Evolutionary conservation across 2,329 filamentous ascomycete species (phyloP).

Genomic region (Akanthomyces muscarius): DNA sequence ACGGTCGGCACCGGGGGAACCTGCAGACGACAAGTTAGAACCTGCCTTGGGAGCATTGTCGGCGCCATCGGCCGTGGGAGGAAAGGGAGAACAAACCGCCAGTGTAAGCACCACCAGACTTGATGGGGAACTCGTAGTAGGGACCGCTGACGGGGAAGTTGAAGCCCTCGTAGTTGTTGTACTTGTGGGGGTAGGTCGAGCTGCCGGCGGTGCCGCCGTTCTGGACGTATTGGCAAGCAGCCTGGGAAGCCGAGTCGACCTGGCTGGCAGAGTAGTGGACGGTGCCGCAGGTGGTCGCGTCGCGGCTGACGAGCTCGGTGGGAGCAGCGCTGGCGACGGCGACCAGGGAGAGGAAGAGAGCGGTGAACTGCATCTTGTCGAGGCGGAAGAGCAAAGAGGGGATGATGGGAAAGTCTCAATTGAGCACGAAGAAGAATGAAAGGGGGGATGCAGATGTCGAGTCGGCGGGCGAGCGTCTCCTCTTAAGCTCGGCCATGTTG

Average conservation of each 20-base stretch:
- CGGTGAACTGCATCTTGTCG: conserved; percentile 15
- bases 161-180: conserved; percentile 62
- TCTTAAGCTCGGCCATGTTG: conserved; percentile 1
- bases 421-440: neutral
- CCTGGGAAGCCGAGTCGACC: conserved; percentile 46
- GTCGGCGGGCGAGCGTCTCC: neutral
- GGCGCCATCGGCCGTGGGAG: neutral
- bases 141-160: conserved; percentile 52
- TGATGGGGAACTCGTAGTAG: conserved; percentile 62
- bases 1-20: conserved; percentile 59
- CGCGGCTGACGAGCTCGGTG: conserved; percentile 28
- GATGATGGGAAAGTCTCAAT: neutral
- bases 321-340: conserved; percentile 17
- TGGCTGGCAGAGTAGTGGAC: conserved; percentile 47
- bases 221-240: conserved; percentile 49
- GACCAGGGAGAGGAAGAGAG: conserved; percentile 19
- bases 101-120: conserved; percentile 47
- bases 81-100: conserved; percentile 42
- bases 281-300: conserved; percentile 48
- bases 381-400: neutral
- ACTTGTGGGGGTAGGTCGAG: conserved; percentile 51
- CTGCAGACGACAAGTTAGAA: conserved; percentile 29
- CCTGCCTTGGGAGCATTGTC: neutral
- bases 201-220: conserved; percentile 34
- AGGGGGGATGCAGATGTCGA: neutral